These are phyloP conservation scores for Stevia rebaudiana DNA, from an alignment of 140 eudicot genomes.

Conservation along the genomic window DNA sequence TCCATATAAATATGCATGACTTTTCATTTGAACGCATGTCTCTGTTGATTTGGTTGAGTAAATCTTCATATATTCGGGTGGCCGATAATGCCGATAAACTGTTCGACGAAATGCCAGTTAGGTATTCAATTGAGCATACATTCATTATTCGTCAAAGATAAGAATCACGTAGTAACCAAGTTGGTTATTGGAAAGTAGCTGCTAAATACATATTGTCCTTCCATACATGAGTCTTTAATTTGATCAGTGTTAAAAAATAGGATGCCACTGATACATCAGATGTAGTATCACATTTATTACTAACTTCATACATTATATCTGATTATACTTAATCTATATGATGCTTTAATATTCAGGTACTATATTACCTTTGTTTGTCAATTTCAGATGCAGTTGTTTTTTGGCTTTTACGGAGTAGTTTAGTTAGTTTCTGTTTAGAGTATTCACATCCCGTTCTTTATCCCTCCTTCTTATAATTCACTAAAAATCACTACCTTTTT, in stretches of 20 bases:
- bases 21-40: background rate
- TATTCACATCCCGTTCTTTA: too few species aligned
- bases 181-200: conserved; percentile 7
- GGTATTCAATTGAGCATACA: conserved; percentile 6
- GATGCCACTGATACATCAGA: too few species aligned
- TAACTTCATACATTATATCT: background rate
- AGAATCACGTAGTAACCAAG: background rate
- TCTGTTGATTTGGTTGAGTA: conserved; percentile 1
- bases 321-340: too few species aligned
- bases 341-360: background rate
- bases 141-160: background rate
- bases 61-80: conserved; percentile 3
- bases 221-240: background rate
- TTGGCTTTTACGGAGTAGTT: background rate
- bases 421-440: background rate
- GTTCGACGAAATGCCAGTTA: conserved; percentile 28
- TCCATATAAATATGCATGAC: background rate
- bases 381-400: background rate
- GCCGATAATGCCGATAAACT: background rate
- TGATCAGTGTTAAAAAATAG: conserved; percentile 18
- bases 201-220: conserved; percentile 2
- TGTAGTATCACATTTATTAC: too few species aligned
- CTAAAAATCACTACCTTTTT: too few species aligned
- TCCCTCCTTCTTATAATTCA: too few species aligned
- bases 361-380: background rate